phyloP scores from a whole-genome alignment of 345 rosid species.

The Rhodomyrtus tomentosa region DNA sequence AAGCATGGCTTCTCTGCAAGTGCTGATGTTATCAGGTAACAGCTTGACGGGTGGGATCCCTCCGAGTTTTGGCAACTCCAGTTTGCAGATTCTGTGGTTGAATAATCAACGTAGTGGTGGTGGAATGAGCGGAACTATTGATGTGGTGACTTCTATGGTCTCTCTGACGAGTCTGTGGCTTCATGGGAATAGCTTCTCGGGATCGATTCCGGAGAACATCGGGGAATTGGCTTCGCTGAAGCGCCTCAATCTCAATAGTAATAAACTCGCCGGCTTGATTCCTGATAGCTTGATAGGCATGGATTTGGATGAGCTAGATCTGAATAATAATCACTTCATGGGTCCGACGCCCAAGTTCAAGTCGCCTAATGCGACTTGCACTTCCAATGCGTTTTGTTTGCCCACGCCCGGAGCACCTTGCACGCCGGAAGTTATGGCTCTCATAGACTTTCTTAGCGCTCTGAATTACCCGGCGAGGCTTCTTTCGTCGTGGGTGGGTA shows the following conservation, averaged over 20 bases:
- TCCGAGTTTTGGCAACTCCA: slow-evolving; percentile 21
- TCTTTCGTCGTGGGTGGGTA: slow-evolving; percentile 47
- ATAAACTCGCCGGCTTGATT: slow-evolving; percentile 47
- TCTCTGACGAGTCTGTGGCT: slow-evolving; percentile 55
- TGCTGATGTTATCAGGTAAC: slow-evolving; percentile 40
- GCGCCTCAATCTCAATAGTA: slow-evolving; percentile 51
- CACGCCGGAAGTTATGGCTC: slow-evolving; percentile 48
- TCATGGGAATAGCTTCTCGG: slow-evolving; percentile 68
- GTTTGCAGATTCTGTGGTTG: slow-evolving; percentile 47
- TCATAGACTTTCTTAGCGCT: slow-evolving; percentile 44
- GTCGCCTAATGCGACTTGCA: slow-evolving; percentile 18
- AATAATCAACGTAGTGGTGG: slow-evolving; percentile 35
- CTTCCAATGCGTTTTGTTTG: slow-evolving; percentile 45
- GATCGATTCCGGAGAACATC: slow-evolving; percentile 45
- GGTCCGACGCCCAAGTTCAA: slow-evolving; percentile 58
- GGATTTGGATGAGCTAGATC: slow-evolving; percentile 35
- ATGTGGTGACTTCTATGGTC: slow-evolving; percentile 40
- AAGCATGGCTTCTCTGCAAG: slow-evolving; percentile 31
- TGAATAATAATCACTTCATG: slow-evolving; percentile 65
- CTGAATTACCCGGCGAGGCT: slow-evolving; percentile 48
- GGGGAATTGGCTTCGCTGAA: slow-evolving; percentile 38
- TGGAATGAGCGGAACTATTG: slow-evolving; percentile 47
- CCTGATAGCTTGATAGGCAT: slow-evolving; percentile 40
- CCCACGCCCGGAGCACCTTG: slow-evolving; percentile 33
- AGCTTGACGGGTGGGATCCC: slow-evolving; percentile 50